phyloP scores from a whole-genome alignment of 495 filamentous ascomycete genomes.

The Bathelium albidoporum region DNA sequence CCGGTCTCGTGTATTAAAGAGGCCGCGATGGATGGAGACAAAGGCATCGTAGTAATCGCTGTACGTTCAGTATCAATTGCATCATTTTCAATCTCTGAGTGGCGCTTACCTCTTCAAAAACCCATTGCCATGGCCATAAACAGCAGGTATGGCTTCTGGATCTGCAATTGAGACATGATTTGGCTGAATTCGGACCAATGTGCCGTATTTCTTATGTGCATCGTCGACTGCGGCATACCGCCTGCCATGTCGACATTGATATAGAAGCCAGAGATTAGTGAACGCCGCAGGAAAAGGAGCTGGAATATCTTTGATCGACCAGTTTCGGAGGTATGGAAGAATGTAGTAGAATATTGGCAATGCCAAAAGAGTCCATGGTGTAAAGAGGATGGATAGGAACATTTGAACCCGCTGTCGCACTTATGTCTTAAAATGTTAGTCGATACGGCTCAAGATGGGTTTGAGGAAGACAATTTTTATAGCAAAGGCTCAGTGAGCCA shows the following conservation, averaged over 20 bases:
- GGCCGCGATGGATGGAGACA: slow-evolving; percentile 71
- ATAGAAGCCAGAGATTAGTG: slow-evolving; percentile 69
- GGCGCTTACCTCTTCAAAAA: slow-evolving; percentile 31
- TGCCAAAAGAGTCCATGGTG: slow-evolving; percentile 48
- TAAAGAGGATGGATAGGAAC: slow-evolving; percentile 41
- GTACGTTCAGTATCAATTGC: slow-evolving; percentile 2
- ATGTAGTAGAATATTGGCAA: slow-evolving; percentile 52
- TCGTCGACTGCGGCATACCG: slow-evolving; percentile 60
- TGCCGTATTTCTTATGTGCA: slow-evolving; percentile 60
- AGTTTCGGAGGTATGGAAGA: slow-evolving; percentile 58
- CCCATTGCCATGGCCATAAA: slow-evolving; percentile 45
- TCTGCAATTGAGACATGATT: slow-evolving; percentile 52
- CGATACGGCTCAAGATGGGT: not conserved
- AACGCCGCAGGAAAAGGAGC: slow-evolving; percentile 59
- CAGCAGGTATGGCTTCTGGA: slow-evolving; percentile 42
- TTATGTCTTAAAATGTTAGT: no score
- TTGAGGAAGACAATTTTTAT: not conserved
- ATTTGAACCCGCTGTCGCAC: slow-evolving; percentile 12
- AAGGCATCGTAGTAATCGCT: slow-evolving; percentile 86
- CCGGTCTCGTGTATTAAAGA: slow-evolving; percentile 86
- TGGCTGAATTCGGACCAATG: slow-evolving; percentile 50
- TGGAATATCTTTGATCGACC: slow-evolving; percentile 54
- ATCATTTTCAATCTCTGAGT: not conserved
- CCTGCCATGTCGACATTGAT: slow-evolving; percentile 54
- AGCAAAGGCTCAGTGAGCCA: not conserved